Base-by-base conservation (phyloP, 345 rosid genomes). In the Bruguiera parviflora region DNA sequence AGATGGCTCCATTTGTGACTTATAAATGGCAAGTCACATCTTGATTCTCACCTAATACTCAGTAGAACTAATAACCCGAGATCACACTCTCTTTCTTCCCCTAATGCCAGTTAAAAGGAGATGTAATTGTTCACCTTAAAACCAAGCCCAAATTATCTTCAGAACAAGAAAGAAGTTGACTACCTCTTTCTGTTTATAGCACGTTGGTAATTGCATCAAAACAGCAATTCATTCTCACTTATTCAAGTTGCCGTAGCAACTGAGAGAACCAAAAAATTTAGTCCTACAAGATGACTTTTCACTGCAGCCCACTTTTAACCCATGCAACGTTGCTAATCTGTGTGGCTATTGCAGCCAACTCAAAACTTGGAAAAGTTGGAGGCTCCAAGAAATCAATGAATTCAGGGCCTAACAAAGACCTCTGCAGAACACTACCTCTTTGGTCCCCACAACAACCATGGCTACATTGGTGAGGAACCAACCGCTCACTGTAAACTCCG, bases 281-380 rank as follows among this genome's bases (percentile, higher is more conserved):
- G 79, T 69, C 60, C 83, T 72, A 64, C 73, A n/a, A 82, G 72
- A 67, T 81, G 84, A 63, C 80, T 88, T 86, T 79, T 82, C 25
- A 59, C 75, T 72, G 89, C 80, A 92, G 75, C 43, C 96, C 96
- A 61, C 96, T 90, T 72, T 84, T 87, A 53, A 90, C 76, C 98
- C 96, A 92, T 63, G 95, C 98, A 21, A 84, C 79, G 69, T 86
- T 90, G 73, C 96, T 88, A 69, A 90, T 90, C 55, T 90, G 92
- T 20, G 95, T 82, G 47, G 90, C 87, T 71, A 90, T 82, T 21
- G 92, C 81, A 66, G 95, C 95, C 86, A 92, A 80, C 71, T 92
- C 96, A 55, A 76, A 87, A 71, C 83, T 88, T 29, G 96, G 86
- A 71, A 84, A 82, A 60, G 86, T 59, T 32, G 86, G 84, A 29